Percentiles rank a stretch among this genome's conserved stretches.
phyloP scores from a whole-genome alignment of 1,284 basidiomycete genomes.

The Melanopsichium pennsylvanicum region DNA sequence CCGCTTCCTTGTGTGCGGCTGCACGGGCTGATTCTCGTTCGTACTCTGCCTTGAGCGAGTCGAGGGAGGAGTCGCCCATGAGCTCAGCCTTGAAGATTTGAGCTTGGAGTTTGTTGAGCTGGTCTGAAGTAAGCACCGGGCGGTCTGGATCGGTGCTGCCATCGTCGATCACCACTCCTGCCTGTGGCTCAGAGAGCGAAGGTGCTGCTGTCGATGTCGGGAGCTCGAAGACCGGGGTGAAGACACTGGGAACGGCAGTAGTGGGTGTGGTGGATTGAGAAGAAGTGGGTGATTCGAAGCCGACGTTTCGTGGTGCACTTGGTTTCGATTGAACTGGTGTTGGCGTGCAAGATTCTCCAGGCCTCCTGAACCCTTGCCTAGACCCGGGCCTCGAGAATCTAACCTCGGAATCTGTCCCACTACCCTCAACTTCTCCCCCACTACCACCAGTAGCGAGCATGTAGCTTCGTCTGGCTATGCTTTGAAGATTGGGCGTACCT shows the following conservation, averaged over 20 bases:
- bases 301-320: slow-evolving; percentile 30
- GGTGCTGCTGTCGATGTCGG: background rate
- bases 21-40: slow-evolving; percentile 73
- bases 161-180: slow-evolving; percentile 18
- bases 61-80: slow-evolving; percentile 76
- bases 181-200: background rate
- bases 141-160: slow-evolving; percentile 20
- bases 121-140: slow-evolving; percentile 67
- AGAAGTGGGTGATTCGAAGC: slow-evolving; percentile 34
- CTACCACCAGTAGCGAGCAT: slow-evolving; percentile 24
- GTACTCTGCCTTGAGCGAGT: slow-evolving; percentile 82
- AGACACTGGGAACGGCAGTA: slow-evolving; percentile 44
- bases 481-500: slow-evolving; percentile 62
- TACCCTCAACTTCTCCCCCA: background rate
- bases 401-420: slow-evolving; percentile 8
- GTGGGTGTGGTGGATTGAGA: slow-evolving; percentile 43
- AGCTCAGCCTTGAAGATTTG: slow-evolving; percentile 89
- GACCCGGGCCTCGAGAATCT: slow-evolving; percentile 21
- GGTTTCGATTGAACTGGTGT: slow-evolving; percentile 3
- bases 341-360: slow-evolving; percentile 51
- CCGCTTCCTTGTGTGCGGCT: slow-evolving; percentile 61
- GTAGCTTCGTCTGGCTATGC: slow-evolving; percentile 36
- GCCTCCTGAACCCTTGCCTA: slow-evolving; percentile 48
- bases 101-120: slow-evolving; percentile 91
- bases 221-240: slow-evolving; percentile 32